phyloP scores from a whole-genome alignment of 1,284 basidiomycete genomes.

The Coniferiporia weirii region DNA sequence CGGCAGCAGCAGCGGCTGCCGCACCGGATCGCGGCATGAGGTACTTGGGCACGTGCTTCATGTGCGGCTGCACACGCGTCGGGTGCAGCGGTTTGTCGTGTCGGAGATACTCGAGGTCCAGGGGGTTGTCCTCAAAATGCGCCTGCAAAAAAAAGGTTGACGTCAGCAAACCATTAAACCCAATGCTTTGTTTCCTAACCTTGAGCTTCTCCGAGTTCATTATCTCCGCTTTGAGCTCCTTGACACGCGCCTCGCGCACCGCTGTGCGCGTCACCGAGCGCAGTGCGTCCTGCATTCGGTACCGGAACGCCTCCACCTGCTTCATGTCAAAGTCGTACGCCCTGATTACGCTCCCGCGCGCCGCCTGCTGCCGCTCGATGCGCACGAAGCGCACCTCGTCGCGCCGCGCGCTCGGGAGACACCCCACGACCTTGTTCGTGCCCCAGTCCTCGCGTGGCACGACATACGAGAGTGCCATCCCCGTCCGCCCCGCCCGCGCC shows the following conservation, averaged over 20 bases:
- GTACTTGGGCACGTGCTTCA: conserved; percentile 96
- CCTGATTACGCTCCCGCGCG: conserved; percentile 73
- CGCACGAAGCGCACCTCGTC: conserved; percentile 79
- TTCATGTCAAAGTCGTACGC: conserved; percentile 93
- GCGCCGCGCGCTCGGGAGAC: conserved; percentile 58
- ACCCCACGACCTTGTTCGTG: conserved; percentile 68
- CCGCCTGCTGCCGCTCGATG: conserved; percentile 72
- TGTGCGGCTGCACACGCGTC: conserved; percentile 81
- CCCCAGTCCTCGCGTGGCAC: conserved; percentile 75
- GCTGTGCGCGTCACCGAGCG: conserved; percentile 82
- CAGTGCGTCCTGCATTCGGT: conserved; percentile 96
- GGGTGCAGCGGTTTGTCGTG: conserved; percentile 95
- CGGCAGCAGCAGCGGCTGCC: conserved; percentile 24
- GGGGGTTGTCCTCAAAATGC: conserved; percentile 96
- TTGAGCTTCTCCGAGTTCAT: conserved; percentile 95
- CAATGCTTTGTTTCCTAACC: conserved; percentile 43
- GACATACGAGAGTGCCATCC: conserved; percentile 89
- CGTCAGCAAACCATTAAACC: neutral
- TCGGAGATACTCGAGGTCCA: conserved; percentile 87
- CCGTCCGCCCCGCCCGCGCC: conserved; percentile 90
- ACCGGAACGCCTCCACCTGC: conserved; percentile 97
- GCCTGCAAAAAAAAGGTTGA: conserved; percentile 52
- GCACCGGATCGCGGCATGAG: conserved; percentile 79
- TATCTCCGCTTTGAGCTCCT: conserved; percentile 92
- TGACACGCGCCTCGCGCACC: conserved; percentile 88